Evolutionary conservation across 441 rosid species (phyloP).

Genomic region (Capsella rubella): DNA sequence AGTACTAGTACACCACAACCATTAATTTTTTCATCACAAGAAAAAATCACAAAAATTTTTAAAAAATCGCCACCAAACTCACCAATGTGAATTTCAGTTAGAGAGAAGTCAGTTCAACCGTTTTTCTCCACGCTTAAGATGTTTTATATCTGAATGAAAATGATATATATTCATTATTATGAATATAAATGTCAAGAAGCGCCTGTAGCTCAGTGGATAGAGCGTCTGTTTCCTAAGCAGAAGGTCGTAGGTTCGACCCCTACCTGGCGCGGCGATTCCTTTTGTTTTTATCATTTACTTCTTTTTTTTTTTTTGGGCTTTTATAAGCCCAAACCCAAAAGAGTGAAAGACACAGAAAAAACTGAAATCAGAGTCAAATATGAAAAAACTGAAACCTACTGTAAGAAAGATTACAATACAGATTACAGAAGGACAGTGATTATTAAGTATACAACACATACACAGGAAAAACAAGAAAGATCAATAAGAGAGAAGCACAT

Average conservation of each 20-base stretch:
- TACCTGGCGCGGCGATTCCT: neutral
- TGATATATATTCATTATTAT: fast-evolving
- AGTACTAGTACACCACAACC: slow-evolving; percentile 8
- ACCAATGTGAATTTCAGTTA: slow-evolving; percentile 57
- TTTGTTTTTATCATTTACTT: neutral
- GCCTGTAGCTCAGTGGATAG: slow-evolving; percentile 98
- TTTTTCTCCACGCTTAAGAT: slow-evolving; percentile 21
- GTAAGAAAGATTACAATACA: too few relatives aligned
- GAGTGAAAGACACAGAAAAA: neutral
- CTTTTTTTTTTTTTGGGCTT: neutral
- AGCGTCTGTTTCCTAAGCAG: slow-evolving; percentile 98
- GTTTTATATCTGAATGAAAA: fast-evolving
- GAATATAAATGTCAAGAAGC: slow-evolving; percentile 8
- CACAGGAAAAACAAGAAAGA: neutral
- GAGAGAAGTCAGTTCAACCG: slow-evolving; percentile 59
- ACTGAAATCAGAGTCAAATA: neutral
- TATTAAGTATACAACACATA: neutral
- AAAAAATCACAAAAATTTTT: neutral
- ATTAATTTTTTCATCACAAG: slow-evolving; percentile 3
- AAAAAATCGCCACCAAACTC: slow-evolving; percentile 53
- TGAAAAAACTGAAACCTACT: too few relatives aligned
- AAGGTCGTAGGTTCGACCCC: slow-evolving; percentile 73
- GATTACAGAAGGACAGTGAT: neutral
- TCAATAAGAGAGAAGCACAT: neutral
- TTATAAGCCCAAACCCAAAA: neutral